Base-by-base conservation (phyloP, 2,329 filamentous ascomycete genomes). In the Helotiales sp. region DNA sequence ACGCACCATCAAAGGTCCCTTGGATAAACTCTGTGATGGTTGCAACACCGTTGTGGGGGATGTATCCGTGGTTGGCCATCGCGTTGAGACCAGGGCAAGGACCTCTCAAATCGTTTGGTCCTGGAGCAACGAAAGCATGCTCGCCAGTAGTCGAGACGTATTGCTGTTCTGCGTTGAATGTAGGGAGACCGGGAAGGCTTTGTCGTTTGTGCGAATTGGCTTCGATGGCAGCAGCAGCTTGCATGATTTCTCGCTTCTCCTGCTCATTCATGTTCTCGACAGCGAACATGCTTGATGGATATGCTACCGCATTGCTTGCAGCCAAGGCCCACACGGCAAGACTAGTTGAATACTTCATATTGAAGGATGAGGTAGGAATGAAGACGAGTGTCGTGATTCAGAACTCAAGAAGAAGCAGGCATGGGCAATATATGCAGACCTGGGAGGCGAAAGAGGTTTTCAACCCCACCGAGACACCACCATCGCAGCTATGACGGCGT, bases 51-150 rank as follows among this genome's bases (percentile, higher is more conserved):
- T 73, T 72, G 27, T 71, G 73, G 7, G 73, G 72, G n/a, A 76
- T 73, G 47, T 76, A 76, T 12, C 67, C 70, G 64, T 77, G 75
- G 52, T 77, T 76, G 44, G 74, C 75, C 47, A 76, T 64, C 5
- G 75, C 75, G 63, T 77, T 77, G 31, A 77, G 63, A 29, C 74
- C 74, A 1, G 75, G 74, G 58, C 75, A 76, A 36, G 65, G 66
- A 19, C 65, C 65, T 52, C 65, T 38, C 7, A 61, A 42, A 25
- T 68, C 66, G 17, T 29, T 40, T 2, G 52, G 34, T 5, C 55
- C 59, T 5, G 64, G 63, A 34, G 64, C 31, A 24, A 63, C 59
- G 25, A 63, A 66, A 1, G 57, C 55, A 60, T 68, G 52, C 2
- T 22, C 22, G 3, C 63, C 66, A 3, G 36, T 55, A 15, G 49